Conservation (phyloP, 805 yeast genomes). For the Yamadazyma sp. region DNA sequence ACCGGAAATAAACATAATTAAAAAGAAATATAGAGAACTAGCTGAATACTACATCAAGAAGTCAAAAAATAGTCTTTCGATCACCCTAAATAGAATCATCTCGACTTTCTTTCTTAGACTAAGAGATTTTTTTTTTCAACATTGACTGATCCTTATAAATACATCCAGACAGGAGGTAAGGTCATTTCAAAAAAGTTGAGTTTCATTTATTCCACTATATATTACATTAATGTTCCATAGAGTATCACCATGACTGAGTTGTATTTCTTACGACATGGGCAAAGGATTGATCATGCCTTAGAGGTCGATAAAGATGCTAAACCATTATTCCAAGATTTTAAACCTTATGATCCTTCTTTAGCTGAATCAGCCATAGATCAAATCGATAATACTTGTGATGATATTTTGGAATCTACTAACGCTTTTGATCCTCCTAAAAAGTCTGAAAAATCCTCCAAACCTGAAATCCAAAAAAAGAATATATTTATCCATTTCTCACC, state of each 20-base stretch:
- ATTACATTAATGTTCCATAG: too few relatives aligned
- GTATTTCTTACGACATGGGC: conserved; percentile 43
- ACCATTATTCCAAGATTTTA: conserved; percentile 26
- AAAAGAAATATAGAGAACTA: too few relatives aligned
- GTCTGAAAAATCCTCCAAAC: background rate
- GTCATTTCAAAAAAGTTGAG: too few relatives aligned
- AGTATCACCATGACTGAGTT: conserved; percentile 32
- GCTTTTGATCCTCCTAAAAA: conserved; percentile 15
- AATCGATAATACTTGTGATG: conserved; percentile 25
- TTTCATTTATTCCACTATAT: too few relatives aligned
- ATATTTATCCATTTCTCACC: conserved; percentile 41
- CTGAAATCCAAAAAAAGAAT: conserved; percentile 22
- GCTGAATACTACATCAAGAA: too few relatives aligned
- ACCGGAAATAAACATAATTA: too few relatives aligned
- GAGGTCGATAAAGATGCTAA: conserved; percentile 21
- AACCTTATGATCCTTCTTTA: conserved; percentile 37
- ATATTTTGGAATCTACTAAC: conserved; percentile 20
- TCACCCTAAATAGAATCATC: too few relatives aligned
- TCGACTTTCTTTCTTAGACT: too few relatives aligned
- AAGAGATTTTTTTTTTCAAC: too few relatives aligned
- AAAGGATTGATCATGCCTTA: conserved; percentile 37
- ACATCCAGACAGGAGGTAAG: too few relatives aligned
- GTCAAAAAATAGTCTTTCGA: too few relatives aligned
- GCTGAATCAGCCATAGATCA: conserved; percentile 26
- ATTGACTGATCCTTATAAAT: too few relatives aligned